Evolutionary conservation across 108 stramenopile species (phyloP), one percentile per base, ranked within the genome.

Genomic region (Stephanodiscus minutulus): DNA sequence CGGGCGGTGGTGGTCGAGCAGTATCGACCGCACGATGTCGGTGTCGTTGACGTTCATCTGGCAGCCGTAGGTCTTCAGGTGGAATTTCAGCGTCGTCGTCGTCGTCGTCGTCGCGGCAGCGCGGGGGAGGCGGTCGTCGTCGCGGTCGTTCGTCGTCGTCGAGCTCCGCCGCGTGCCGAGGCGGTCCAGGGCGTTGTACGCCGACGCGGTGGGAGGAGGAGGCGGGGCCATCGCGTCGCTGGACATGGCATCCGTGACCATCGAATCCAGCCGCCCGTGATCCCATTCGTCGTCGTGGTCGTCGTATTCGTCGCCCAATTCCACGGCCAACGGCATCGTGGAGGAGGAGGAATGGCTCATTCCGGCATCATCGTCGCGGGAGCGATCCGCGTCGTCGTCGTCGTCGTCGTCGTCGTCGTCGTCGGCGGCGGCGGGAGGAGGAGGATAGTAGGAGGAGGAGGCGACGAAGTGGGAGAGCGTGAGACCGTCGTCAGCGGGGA

Each of bases 41-140:
- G 88, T 84, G 68, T 99, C 99, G 71, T 87, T 88, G 28, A 98
- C 96, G 78, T 99, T 99, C 98, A 98, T 98, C 76, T 98, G 97
- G 84, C 99, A 99, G 0, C 99, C 99, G 74, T 97, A 97, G n/a
- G 98, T 99, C 85, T 98, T 93, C 36, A 99, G 77, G 75, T 92
- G 96, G 74, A 97, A 99, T 59, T 85, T 73, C 6, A 77, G 46
- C 9, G 78, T 77, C 8, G 63, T 46, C n/a, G 61, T n/a, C 21
- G 24, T 25, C 17, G 9, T 69, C n/a, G n/a, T n/a, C 59, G n/a
- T 67, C 52, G 8, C 66, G 55, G 15, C 54, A 7, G 8, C 39
- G 39, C 39, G 2, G 2, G 11, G 12, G 43, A 49, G 15, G 28
- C 46, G 20, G n/a, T 61, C 18, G 33, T 29, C 47, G 39, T 17